A percentile compares a stretch with the other conserved stretches of the same genome.
Conservation (phyloP, 495 filamentous ascomycete species). For the Hyphodiscus hymeniophilus region DNA sequence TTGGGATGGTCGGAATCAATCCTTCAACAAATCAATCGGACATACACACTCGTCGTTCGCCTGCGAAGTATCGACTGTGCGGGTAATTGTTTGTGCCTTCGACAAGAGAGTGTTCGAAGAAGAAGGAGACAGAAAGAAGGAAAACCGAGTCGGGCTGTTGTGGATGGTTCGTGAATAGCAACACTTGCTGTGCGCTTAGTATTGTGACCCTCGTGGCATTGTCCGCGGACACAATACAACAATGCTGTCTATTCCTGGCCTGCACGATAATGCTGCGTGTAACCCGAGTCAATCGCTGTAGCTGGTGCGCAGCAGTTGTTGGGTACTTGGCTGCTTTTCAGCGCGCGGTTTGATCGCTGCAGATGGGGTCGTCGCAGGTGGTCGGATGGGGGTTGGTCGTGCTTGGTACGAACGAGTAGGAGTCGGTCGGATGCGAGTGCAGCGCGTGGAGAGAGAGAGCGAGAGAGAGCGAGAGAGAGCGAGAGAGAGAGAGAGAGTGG, state of each 20-base stretch:
- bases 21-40: conserved; percentile 10
- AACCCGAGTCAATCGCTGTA: background rate
- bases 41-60: conserved; percentile 31
- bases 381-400: conserved; percentile 1
- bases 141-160: background rate
- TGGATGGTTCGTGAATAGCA: background rate
- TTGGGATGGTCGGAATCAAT: background rate
- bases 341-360: conserved; percentile 21
- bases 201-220: background rate
- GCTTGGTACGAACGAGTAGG: too few relatives aligned
- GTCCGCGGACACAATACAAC: background rate
- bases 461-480: too few relatives aligned
- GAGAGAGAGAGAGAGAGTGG: too few relatives aligned
- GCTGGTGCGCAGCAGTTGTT: background rate
- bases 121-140: background rate
- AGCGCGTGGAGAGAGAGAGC: conserved; percentile 1
- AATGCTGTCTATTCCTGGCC: background rate
- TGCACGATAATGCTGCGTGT: background rate
- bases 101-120: background rate
- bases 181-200: background rate
- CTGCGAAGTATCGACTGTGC: conserved; percentile 45
- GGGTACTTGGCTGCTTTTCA: conserved; percentile 2
- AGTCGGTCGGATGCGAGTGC: background rate
- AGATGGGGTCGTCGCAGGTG: conserved; percentile 13
- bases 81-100: conserved; percentile 1